Conservation (phyloP, 352 stramenopile species). For the Phytophthora capsici region DNA sequence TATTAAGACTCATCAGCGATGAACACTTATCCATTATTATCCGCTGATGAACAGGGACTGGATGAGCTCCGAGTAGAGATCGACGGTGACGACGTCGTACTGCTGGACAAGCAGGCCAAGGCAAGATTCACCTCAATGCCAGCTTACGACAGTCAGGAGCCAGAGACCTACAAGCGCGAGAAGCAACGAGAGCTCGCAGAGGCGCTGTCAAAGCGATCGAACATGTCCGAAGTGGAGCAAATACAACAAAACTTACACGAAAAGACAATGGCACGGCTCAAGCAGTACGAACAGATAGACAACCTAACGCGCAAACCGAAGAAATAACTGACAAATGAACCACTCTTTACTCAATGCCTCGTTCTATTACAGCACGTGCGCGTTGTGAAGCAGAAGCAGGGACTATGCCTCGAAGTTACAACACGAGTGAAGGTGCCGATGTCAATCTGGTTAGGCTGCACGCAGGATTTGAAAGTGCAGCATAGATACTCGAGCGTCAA, state of each 20-base stretch:
- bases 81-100: conserved; percentile 51
- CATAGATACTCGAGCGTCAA: conserved; percentile 32
- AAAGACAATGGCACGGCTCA: conserved; percentile 64
- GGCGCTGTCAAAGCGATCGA: conserved; percentile 43
- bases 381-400: conserved; percentile 1
- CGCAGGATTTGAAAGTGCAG: conserved; percentile 27
- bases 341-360: too few relatives aligned
- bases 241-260: conserved; percentile 62
- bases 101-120: conserved; percentile 29
- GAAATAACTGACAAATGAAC: conserved; percentile 4
- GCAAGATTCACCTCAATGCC: conserved; percentile 15
- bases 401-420: conserved; percentile 12
- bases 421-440: not conserved
- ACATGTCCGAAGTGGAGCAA: conserved; percentile 47
- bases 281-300: conserved; percentile 38
- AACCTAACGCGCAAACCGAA: conserved; percentile 17
- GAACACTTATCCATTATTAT: conserved; percentile 1
- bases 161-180: conserved; percentile 45
- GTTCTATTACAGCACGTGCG: too few relatives aligned
- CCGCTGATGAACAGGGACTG: conserved; percentile 35
- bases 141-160: conserved; percentile 27
- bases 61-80: conserved; percentile 47
- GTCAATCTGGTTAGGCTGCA: conserved; percentile 27
- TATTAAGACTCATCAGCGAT: not conserved
- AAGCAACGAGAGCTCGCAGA: conserved; percentile 53